Evolutionary conservation across 2,329 filamentous ascomycete genomes (phyloP).

Genomic region (Aspergillus udagawae): DNA sequence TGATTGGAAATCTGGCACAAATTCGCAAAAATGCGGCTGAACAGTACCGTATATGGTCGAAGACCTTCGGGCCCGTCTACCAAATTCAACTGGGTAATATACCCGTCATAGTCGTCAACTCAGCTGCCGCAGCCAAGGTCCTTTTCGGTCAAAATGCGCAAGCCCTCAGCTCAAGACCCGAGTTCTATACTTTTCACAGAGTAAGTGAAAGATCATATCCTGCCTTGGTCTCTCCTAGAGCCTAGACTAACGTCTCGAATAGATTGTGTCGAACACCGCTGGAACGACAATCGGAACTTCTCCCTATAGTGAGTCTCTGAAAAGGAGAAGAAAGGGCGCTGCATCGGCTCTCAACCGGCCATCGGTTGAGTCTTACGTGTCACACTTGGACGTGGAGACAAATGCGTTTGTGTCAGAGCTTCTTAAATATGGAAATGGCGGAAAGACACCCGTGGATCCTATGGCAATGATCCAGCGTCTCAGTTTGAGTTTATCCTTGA

Average conservation of each 20-base stretch:
- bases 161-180: constrained; percentile 52
- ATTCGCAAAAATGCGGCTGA: constrained; percentile 55
- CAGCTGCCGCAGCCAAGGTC: constrained; percentile 47
- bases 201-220: constrained; percentile 26
- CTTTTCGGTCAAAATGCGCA: constrained; percentile 53
- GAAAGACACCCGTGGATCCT: constrained; percentile 55
- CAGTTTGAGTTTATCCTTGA: constrained; percentile 58
- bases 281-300: constrained; percentile 66
- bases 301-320: constrained; percentile 62
- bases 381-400: constrained; percentile 60
- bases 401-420: constrained; percentile 61
- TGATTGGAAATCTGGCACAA: constrained; percentile 55
- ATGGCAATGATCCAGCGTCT: constrained; percentile 67
- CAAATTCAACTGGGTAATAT: constrained; percentile 57
- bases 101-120: constrained; percentile 55
- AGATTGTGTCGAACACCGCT: constrained; percentile 62
- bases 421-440: constrained; percentile 54
- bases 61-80: constrained; percentile 49
- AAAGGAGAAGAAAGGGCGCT: constrained; percentile 61
- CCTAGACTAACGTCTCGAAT: background rate
- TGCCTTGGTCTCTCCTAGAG: background rate
- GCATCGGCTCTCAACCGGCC: constrained; percentile 64
- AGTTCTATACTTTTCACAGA: constrained; percentile 59
- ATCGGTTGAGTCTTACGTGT: constrained; percentile 59
- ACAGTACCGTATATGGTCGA: constrained; percentile 54